Conservation (phyloP, 164 flowering plant species). For the Buxus sempervirens region DNA sequence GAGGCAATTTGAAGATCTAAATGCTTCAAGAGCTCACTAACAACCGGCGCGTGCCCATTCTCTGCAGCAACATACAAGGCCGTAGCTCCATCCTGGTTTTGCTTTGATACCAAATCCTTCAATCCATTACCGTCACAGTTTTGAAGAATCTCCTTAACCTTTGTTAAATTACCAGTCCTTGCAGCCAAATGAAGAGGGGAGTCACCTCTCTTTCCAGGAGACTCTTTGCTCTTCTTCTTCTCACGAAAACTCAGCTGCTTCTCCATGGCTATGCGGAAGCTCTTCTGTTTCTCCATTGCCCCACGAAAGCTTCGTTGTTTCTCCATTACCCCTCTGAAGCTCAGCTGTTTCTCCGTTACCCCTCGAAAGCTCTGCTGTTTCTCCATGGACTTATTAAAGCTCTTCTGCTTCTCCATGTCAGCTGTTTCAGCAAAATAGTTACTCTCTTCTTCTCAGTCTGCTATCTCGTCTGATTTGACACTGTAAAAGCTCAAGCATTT, state of each 20-base stretch:
- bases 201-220: slow-evolving; percentile 88
- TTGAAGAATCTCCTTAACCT: slow-evolving; percentile 59
- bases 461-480: not conserved
- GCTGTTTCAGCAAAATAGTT: not conserved
- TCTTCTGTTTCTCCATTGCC: slow-evolving; percentile 57
- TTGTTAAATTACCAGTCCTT: slow-evolving; percentile 60
- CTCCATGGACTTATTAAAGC: slow-evolving; percentile 24
- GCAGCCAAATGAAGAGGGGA: slow-evolving; percentile 71
- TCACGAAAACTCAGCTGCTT: slow-evolving; percentile 60
- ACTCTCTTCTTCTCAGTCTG: not conserved
- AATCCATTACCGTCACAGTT: slow-evolving; percentile 24
- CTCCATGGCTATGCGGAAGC: slow-evolving; percentile 57
- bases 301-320: slow-evolving; percentile 44
- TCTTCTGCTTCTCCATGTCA: slow-evolving; percentile 28
- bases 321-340: slow-evolving; percentile 33
- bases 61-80: slow-evolving; percentile 81
- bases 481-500: no score
- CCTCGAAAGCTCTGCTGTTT: slow-evolving; percentile 38
- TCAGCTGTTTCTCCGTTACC: slow-evolving; percentile 34
- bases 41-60: slow-evolving; percentile 60
- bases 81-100: slow-evolving; percentile 81
- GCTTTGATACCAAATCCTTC: slow-evolving; percentile 45
- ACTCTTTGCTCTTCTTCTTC: slow-evolving; percentile 58
- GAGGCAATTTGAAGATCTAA: slow-evolving; percentile 62
- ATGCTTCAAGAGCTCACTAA: slow-evolving; percentile 61